Conservation (phyloP, 2,329 filamentous ascomycete genomes). For the Decorospora gaudefroyi region DNA sequence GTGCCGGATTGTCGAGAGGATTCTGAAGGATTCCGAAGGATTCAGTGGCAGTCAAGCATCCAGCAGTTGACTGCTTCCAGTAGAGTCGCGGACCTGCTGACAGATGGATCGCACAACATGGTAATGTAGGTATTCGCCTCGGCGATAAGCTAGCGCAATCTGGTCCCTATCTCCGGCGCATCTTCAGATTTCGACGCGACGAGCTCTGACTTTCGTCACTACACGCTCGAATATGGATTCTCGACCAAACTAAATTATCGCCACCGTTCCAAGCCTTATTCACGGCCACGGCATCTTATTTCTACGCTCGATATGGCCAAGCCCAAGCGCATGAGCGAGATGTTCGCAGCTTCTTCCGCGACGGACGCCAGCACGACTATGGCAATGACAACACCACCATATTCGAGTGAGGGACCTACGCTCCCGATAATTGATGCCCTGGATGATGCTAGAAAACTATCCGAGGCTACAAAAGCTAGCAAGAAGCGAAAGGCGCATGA, state of each 20-base stretch:
- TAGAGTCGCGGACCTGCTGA: not conserved
- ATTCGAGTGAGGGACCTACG: conserved; percentile 31
- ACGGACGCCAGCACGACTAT: conserved; percentile 8
- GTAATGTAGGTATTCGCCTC: not conserved
- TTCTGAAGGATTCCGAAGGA: too few species aligned
- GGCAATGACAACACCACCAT: conserved; percentile 12
- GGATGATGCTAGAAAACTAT: not conserved
- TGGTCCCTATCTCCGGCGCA: conserved; percentile 13
- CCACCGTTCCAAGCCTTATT: not conserved
- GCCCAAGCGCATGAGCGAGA: conserved; percentile 28
- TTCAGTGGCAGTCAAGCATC: too few species aligned
- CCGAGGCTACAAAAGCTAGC: not conserved
- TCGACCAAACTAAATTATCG: not conserved
- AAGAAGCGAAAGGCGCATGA: conserved; percentile 18
- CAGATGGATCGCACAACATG: not conserved
- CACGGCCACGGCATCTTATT: too few species aligned
- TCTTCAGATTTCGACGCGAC: conserved; percentile 15
- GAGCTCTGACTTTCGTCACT: conserved; percentile 11
- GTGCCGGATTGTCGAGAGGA: too few species aligned
- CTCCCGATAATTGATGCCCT: conserved; percentile 19
- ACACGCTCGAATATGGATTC: not conserved
- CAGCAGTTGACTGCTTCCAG: not conserved
- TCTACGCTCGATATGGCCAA: conserved; percentile 17
- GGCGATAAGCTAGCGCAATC: conserved; percentile 7
- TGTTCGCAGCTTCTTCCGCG: conserved; percentile 23